phyloP scores from a whole-genome alignment of 2,329 filamentous ascomycete species.

The Aspergillus piperis region DNA sequence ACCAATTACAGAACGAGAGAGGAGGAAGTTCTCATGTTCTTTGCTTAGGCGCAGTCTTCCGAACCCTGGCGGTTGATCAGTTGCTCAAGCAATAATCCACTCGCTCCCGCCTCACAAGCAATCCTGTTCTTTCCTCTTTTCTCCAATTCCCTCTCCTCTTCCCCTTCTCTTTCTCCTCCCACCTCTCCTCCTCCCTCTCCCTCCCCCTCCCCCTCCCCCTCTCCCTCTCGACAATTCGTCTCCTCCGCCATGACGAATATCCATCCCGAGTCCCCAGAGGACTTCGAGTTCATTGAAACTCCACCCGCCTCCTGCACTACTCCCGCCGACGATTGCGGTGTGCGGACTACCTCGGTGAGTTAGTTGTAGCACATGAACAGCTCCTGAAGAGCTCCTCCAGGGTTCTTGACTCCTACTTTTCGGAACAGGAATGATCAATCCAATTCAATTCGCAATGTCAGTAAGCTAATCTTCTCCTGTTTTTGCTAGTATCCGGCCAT shows the following conservation, averaged over 20 bases:
- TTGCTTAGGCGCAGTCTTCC: background rate
- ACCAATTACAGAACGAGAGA: background rate
- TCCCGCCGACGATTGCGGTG: conserved; percentile 59
- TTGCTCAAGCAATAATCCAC: background rate
- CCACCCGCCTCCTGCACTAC: conserved; percentile 57
- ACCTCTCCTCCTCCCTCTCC: conserved; percentile 19
- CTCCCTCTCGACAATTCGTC: conserved; percentile 31
- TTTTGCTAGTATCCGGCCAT: conserved; percentile 73
- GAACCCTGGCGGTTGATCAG: background rate
- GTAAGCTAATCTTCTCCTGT: conserved; percentile 18
- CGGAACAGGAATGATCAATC: background rate
- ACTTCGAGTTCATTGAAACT: conserved; percentile 60
- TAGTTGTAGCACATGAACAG: conserved; percentile 23
- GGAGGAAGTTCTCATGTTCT: background rate
- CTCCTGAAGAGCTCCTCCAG: background rate
- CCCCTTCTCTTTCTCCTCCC: conserved; percentile 17
- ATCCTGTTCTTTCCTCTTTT: conserved; percentile 8
- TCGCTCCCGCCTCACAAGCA: background rate
- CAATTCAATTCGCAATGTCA: background rate
- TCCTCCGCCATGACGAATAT: conserved; percentile 40
- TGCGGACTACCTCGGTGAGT: conserved; percentile 62
- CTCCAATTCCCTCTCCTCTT: conserved; percentile 9
- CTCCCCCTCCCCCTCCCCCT: conserved; percentile 24
- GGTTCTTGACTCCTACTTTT: background rate
- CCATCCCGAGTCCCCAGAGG: conserved; percentile 49